Percentiles rank a stretch among this genome's conserved stretches.
Evolutionary conservation across 495 filamentous ascomycete species (phyloP).

Genomic region (Patellaria atrata): DNA sequence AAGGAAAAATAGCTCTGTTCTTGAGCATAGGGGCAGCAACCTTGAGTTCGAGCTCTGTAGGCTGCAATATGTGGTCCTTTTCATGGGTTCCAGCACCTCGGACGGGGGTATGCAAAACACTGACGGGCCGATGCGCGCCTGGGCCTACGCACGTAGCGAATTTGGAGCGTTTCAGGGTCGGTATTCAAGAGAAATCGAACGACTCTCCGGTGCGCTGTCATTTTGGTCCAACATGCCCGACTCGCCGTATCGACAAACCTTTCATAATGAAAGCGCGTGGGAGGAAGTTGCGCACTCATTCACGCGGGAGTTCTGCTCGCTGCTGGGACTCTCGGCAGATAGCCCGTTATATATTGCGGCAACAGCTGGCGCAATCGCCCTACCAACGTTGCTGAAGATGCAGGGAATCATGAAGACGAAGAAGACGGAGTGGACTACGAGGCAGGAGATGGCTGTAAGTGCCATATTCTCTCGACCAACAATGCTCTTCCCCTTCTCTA

Average conservation of each 20-base stretch:
- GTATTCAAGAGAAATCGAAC: slow-evolving; percentile 59
- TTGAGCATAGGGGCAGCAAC: slow-evolving; percentile 77
- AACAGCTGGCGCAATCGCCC: slow-evolving; percentile 80
- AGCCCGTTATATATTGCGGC: slow-evolving; percentile 82
- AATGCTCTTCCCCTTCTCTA: slow-evolving; percentile 1
- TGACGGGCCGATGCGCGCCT: slow-evolving; percentile 41
- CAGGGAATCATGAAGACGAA: slow-evolving; percentile 70
- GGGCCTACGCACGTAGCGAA: slow-evolving; percentile 55
- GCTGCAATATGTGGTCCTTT: slow-evolving; percentile 77
- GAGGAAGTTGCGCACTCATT: slow-evolving; percentile 69
- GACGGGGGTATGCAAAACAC: slow-evolving; percentile 4
- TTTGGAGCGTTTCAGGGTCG: slow-evolving; percentile 53
- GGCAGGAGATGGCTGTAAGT: slow-evolving; percentile 69
- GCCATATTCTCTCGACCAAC: background rate
- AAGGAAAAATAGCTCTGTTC: slow-evolving; percentile 43
- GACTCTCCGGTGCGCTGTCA: slow-evolving; percentile 61
- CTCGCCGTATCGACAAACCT: slow-evolving; percentile 64
- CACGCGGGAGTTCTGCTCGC: slow-evolving; percentile 86
- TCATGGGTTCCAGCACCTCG: slow-evolving; percentile 31
- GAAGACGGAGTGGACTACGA: slow-evolving; percentile 85
- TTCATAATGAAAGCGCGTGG: slow-evolving; percentile 61
- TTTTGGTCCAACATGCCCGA: slow-evolving; percentile 51
- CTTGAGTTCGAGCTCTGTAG: slow-evolving; percentile 88
- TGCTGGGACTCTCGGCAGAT: slow-evolving; percentile 73
- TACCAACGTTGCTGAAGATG: slow-evolving; percentile 73